A percentile compares a stretch with the other conserved stretches of the same genome.
Evolutionary conservation across 257 asterid genomes (phyloP).

Genomic region (Verbascum thapsus): DNA sequence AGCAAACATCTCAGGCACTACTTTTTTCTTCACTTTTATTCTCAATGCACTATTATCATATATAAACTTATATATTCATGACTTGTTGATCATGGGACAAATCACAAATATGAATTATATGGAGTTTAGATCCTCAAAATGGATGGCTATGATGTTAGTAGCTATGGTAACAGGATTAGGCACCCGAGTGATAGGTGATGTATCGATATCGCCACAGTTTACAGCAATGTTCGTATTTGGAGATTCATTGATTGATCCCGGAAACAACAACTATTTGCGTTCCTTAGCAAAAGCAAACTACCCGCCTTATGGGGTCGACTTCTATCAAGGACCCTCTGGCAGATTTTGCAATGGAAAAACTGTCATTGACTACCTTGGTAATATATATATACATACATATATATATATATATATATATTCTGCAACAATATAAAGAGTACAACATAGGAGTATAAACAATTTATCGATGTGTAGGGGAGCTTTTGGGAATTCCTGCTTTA

Average conservation of each 20-base stretch:
- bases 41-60: neutral
- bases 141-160: conserved; percentile 15
- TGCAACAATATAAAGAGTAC: too few species aligned
- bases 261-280: conserved; percentile 65
- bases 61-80: too few species aligned
- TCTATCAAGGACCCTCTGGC: conserved; percentile 62
- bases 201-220: conserved; percentile 27
- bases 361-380: conserved; percentile 58
- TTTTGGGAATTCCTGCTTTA: conserved; percentile 45
- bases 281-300: conserved; percentile 76
- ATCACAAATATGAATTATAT: neutral
- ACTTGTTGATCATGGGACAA: neutral
- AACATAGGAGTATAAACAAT: too few species aligned
- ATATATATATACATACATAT: too few species aligned
- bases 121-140: conserved; percentile 11
- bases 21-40: neutral
- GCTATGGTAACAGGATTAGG: neutral
- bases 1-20: conserved; percentile 25
- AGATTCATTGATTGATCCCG: conserved; percentile 69
- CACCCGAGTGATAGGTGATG: neutral
- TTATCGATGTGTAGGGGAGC: conserved; percentile 42
- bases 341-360: conserved; percentile 77
- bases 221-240: conserved; percentile 69
- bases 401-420: too few species aligned
- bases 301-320: conserved; percentile 72